phyloP scores from a whole-genome alignment of 2,329 filamentous ascomycete species.

The Cladophialophora bantiana region DNA sequence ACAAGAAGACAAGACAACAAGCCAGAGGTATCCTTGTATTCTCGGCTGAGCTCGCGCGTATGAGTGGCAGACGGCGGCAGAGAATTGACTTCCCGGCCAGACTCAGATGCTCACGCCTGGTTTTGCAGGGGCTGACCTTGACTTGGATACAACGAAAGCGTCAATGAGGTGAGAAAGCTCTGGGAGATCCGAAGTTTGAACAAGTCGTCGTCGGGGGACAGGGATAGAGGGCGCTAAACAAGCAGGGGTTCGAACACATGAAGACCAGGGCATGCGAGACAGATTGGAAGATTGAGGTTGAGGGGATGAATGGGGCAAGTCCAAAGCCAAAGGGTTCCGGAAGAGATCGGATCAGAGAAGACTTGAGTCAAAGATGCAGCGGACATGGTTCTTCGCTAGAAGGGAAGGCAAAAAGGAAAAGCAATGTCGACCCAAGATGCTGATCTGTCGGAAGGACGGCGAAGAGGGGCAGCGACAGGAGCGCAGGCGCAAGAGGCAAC shows the following conservation, averaged over 20 bases:
- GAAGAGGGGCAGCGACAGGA: no score
- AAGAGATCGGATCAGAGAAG: neutral
- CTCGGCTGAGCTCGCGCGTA: neutral
- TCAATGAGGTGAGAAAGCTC: neutral
- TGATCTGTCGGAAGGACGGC: no score
- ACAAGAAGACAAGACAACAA: neutral
- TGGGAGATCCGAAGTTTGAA: conserved; percentile 1
- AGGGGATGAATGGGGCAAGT: neutral
- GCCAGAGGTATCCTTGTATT: conserved; percentile 9
- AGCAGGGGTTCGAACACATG: neutral
- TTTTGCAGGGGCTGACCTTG: neutral
- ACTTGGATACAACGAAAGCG: neutral
- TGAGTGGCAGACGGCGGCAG: conserved; percentile 3
- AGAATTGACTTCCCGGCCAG: conserved; percentile 8
- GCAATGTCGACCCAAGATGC: no score
- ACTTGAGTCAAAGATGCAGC: neutral
- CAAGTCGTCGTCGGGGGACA: conserved; percentile 7
- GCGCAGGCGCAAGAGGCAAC: no score
- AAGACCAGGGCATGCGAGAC: neutral
- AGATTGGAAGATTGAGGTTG: neutral
- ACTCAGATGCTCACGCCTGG: conserved; percentile 8
- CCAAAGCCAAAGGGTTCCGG: neutral
- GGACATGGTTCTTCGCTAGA: neutral
- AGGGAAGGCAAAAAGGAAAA: neutral
- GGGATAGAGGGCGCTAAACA: neutral